Conservation (phyloP, 306 rosid species). For the Benincasa hispida region DNA sequence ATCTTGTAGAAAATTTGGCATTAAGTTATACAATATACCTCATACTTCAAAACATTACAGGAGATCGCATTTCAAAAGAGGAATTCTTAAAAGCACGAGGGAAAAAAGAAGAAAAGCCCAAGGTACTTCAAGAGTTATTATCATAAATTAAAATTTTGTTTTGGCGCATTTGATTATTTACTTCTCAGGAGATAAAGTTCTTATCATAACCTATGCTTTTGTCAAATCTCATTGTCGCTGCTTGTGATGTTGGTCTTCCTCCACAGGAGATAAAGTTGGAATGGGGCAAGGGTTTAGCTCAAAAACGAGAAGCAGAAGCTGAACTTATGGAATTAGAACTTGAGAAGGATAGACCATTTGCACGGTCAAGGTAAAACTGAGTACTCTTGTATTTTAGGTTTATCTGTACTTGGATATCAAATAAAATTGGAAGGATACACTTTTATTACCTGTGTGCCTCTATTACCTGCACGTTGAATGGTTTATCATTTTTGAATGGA, state of each 20-base stretch:
- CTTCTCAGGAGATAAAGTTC: slow-evolving; percentile 34
- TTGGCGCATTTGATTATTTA: not conserved
- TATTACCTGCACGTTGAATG: not conserved
- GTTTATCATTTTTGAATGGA: not conserved
- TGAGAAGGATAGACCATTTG: slow-evolving; percentile 87
- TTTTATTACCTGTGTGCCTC: not conserved
- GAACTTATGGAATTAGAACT: slow-evolving; percentile 60
- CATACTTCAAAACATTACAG: slow-evolving; percentile 26
- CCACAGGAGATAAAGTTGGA: slow-evolving; percentile 68
- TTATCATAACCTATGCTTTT: not conserved
- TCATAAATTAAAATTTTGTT: not conserved
- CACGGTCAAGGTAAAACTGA: slow-evolving; percentile 54
- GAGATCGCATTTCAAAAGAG: slow-evolving; percentile 54
- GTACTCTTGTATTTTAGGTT: not conserved
- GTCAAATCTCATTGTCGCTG: not conserved
- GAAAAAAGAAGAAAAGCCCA: slow-evolving; percentile 73
- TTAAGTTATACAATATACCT: not conserved
- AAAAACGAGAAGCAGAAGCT: slow-evolving; percentile 85
- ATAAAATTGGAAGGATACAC: not conserved
- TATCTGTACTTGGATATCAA: not conserved
- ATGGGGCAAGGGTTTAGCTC: slow-evolving; percentile 97
- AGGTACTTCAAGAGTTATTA: slow-evolving; percentile 32
- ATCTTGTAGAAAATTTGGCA: not conserved
- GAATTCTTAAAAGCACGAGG: slow-evolving; percentile 54
- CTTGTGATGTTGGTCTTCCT: not conserved